Conservation (phyloP, 495 filamentous ascomycete genomes). For the Tuber magnatum region DNA sequence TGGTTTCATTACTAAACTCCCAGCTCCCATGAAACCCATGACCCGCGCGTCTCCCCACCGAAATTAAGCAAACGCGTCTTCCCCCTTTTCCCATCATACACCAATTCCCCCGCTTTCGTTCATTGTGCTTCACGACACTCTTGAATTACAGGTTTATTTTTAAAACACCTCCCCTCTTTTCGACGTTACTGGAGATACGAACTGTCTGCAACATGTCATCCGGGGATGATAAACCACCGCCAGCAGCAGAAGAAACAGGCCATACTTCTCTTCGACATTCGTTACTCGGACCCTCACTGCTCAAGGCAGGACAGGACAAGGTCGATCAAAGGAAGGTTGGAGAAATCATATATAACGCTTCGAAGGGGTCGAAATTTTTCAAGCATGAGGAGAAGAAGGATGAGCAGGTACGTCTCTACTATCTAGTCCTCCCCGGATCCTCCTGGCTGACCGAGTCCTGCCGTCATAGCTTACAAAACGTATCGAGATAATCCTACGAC, state of each 20-base stretch:
- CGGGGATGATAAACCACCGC: background rate
- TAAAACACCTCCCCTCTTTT: background rate
- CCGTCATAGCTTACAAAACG: slow-evolving; percentile 63
- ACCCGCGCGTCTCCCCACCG: background rate
- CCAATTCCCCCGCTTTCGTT: background rate
- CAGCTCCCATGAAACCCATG: background rate
- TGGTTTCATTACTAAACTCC: background rate
- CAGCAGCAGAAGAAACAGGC: background rate
- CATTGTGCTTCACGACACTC: background rate
- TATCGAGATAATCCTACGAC: slow-evolving; percentile 69
- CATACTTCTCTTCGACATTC: slow-evolving; percentile 44
- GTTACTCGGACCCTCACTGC: slow-evolving; percentile 85
- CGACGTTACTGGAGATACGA: background rate
- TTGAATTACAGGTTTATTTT: background rate
- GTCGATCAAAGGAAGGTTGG: slow-evolving; percentile 95
- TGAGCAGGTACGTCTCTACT: slow-evolving; percentile 43
- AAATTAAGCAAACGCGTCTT: background rate
- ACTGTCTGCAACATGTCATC: slow-evolving; percentile 13
- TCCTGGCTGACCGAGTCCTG: background rate
- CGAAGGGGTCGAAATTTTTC: slow-evolving; percentile 95
- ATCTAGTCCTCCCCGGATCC: background rate
- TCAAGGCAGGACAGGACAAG: slow-evolving; percentile 85
- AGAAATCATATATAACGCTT: slow-evolving; percentile 94
- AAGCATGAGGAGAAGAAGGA: slow-evolving; percentile 81
- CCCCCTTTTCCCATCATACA: background rate